These are phyloP conservation scores for Trametes coccinea DNA, from an alignment of 768 basidiomycete genomes.

Conservation along the genomic window DNA sequence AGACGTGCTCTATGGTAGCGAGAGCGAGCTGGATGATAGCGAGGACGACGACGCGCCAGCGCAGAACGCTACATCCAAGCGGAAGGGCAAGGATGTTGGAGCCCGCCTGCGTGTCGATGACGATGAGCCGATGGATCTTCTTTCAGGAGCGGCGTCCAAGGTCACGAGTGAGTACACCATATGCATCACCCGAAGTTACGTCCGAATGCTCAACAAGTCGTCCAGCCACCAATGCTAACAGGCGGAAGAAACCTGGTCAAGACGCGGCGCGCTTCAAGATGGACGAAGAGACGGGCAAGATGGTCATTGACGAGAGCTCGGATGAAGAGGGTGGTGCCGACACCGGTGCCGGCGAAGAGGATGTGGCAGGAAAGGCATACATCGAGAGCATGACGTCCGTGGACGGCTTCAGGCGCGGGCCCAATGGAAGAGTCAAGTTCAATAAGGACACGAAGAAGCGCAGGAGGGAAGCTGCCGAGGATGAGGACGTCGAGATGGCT, in stretches of 20 bases:
- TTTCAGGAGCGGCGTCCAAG: conserved; percentile 74
- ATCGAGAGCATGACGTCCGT: conserved; percentile 78
- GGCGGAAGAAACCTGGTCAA: conserved; percentile 78
- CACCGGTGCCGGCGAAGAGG: conserved; percentile 43
- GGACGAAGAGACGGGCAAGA: conserved; percentile 79
- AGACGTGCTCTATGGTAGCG: conserved; percentile 95
- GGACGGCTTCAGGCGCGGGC: conserved; percentile 87
- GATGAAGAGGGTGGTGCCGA: conserved; percentile 42
- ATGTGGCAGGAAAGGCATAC: conserved; percentile 76
- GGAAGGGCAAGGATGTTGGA: conserved; percentile 42
- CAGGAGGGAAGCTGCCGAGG: conserved; percentile 61
- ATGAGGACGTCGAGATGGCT: conserved; percentile 71
- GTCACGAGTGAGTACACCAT: conserved; percentile 58
- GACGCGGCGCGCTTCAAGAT: conserved; percentile 86
- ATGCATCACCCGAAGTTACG: not conserved
- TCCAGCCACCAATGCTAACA: conserved; percentile 40
- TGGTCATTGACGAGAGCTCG: conserved; percentile 68
- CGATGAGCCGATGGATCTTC: conserved; percentile 93
- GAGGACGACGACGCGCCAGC: conserved; percentile 50
- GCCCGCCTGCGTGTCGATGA: conserved; percentile 81
- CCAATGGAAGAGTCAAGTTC: conserved; percentile 86
- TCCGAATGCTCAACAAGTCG: not conserved
- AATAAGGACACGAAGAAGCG: conserved; percentile 97
- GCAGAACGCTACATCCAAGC: conserved; percentile 37
- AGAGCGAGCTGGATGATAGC: conserved; percentile 81